Percentiles rank a stretch among this genome's conserved stretches.
These are phyloP conservation scores for Eustoma russellianum DNA, from an alignment of 257 asterid genomes.

Conservation along the genomic window DNA sequence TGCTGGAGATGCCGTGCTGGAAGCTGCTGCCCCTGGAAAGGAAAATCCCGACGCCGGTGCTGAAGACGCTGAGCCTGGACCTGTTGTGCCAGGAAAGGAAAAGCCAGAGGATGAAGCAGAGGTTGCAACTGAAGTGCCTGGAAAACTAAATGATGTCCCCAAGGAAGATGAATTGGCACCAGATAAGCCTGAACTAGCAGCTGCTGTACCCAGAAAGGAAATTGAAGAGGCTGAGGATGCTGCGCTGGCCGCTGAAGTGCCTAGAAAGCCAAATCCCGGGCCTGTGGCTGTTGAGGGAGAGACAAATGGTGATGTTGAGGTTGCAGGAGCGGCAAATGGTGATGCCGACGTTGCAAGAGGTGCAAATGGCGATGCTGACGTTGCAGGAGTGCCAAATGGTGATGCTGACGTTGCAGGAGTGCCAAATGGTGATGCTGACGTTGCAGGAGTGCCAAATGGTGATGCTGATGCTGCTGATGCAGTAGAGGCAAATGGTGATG, in stretches of 20 bases:
- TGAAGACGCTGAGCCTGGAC: slow-evolving; percentile 9
- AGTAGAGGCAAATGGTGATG: slow-evolving; percentile 1
- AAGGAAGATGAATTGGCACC: slow-evolving; percentile 28
- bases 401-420: slow-evolving; percentile 10
- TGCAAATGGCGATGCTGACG: background rate
- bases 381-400: background rate
- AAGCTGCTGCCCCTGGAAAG: slow-evolving; percentile 1
- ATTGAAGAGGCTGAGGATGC: slow-evolving; percentile 21
- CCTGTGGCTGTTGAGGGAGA: slow-evolving; percentile 29
- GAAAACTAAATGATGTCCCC: slow-evolving; percentile 20
- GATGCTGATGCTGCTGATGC: slow-evolving; percentile 7
- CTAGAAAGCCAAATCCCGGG: slow-evolving; percentile 32
- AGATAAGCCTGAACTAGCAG: slow-evolving; percentile 23
- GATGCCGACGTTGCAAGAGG: slow-evolving; percentile 12
- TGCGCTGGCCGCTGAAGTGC: slow-evolving; percentile 20
- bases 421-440: background rate
- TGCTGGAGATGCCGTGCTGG: slow-evolving; percentile 13
- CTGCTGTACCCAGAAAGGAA: slow-evolving; percentile 22
- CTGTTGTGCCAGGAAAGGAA: slow-evolving; percentile 4
- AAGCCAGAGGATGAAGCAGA: slow-evolving; percentile 4
- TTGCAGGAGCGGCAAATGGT: slow-evolving; percentile 1
- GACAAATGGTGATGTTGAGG: slow-evolving; percentile 35
- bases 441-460: background rate
- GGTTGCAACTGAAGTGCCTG: slow-evolving; percentile 3
- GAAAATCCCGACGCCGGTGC: slow-evolving; percentile 14